Evolutionary conservation across 176 grass and related monocot species (phyloP), one percentile per base, ranked within the genome.

Genomic region (Bromus sterilis): DNA sequence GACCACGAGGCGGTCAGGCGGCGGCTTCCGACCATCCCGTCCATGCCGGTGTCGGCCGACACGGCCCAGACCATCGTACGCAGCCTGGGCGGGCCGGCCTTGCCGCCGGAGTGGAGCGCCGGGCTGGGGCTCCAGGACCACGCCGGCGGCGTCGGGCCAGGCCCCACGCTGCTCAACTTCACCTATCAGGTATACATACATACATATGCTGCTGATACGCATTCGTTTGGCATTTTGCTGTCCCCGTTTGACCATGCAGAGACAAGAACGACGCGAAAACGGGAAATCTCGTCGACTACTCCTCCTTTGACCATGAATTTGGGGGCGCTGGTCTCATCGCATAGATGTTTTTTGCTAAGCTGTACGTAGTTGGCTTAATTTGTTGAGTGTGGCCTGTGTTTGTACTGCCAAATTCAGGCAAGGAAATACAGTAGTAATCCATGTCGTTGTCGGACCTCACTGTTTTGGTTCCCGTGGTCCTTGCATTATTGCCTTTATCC

Each of bases 121-220:
- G 77, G 36, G 14, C 53, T 90, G 4, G 46, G 9, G 9, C 34
- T 83, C 6, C 44, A 16, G 40, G 57, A 40, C 30, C 43, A 82
- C 4, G 44, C 40, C 32, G 81, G 71, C 41, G 88, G 90, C 9
- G 37, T 98, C 12, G 95, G 95, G 1, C 88, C 92, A 6, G 90
- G 92, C 9, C 92, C 95, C 29, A 84, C 65, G 30, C 28, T 91
- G 41, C 72, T 98, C 82, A 98, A 98, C 88, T 93, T 98, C 75
- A 94, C 92, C 1, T 94, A 98, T 55, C 65, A 89, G 82, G 95
- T 98, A 93, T 65, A 4, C 2, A 18, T 21, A 3, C 13, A 67
- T 11, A 36, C 15, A 60, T 39, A 12, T 7, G 15, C 20, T n/a
- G n/a, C n/a, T n/a, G n/a, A 11, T 5, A 28, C n/a, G n/a, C n/a